Evolutionary conservation across 352 stramenopile genomes (phyloP).

Genomic region (Phytopythium helicoides): DNA sequence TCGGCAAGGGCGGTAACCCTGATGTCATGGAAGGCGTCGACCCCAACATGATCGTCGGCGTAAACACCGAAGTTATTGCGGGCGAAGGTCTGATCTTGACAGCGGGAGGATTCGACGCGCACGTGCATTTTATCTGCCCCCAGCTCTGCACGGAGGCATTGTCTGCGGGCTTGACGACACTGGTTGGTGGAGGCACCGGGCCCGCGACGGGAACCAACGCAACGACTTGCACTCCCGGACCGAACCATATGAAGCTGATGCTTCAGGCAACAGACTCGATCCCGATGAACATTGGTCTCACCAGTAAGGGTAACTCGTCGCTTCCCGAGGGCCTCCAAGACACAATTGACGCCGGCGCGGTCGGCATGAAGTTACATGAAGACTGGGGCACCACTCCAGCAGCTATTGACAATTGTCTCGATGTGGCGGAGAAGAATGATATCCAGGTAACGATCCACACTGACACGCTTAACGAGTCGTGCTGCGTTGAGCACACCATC

Average conservation of each 20-base stretch:
- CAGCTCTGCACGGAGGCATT: constrained; percentile 93
- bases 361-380: constrained; percentile 97
- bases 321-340: constrained; percentile 85
- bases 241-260: constrained; percentile 96
- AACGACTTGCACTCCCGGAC: constrained; percentile 96
- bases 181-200: constrained; percentile 90
- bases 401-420: constrained; percentile 93
- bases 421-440: constrained; percentile 90
- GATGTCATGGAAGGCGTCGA: constrained; percentile 94
- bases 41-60: constrained; percentile 84
- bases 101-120: constrained; percentile 93
- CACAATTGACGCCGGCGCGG: constrained; percentile 88
- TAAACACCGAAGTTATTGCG: constrained; percentile 96
- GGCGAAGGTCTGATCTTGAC: constrained; percentile 96
- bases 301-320: constrained; percentile 95
- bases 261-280: constrained; percentile 91
- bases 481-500: constrained; percentile 95
- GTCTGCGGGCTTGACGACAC: constrained; percentile 91
- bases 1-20: constrained; percentile 97
- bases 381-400: constrained; percentile 97
- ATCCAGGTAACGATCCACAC: constrained; percentile 97
- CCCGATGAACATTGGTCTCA: constrained; percentile 97
- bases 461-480: constrained; percentile 97
- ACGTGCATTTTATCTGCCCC: constrained; percentile 98
- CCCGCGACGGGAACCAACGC: constrained; percentile 93